Base-by-base conservation (phyloP, 148 eudicot species). In the Camellia granthamiana region DNA sequence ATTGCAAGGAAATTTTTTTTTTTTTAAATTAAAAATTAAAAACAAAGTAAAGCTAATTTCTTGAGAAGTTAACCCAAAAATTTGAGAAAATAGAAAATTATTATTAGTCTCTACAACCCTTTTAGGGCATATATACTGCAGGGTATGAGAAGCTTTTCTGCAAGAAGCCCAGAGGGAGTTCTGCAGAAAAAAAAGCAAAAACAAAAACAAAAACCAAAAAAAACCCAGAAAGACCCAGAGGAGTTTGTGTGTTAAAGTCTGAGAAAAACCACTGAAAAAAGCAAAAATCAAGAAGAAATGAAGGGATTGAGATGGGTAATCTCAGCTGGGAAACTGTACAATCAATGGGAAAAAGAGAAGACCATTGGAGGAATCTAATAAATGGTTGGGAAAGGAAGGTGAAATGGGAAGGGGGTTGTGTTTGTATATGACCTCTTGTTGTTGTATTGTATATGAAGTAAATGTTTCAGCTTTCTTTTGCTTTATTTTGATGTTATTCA, bases 311-410 rank as follows among this genome's bases (percentile, higher is more conserved):
- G 80, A 84, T 82, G 85, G 78, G 84, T 78, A 85, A 81, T 74
- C 82, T 81, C 72, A 90, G 86, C 76, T 86, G 68, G 64, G 77
- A 76, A 72, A 77, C 72, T 74, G 79, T 75, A 78, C 72, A 90
- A 88, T 78, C 75, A 86, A 85, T 85, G 64, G 67, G 78, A 80
- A 77, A 46, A 51, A 72, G 64, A 63, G 81, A 84, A 81, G 78
- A 79, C 62, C 69, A 75, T 67, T 74, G 81, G 59, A 86, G 91
- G 88, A 92, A 88, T 88, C 90, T 88, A 83, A 82, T 60, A 81
- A 88, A 84, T 84, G 88, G 88, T 85, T 86, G 84, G 80, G 85
- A 90, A 87, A 86, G 84, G 88, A 88, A 90, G 93, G 90, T 89
- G 88, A 90, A 90, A 89, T 78, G 85, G 86, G 78, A 78, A 86